Conservation (phyloP, 2,329 filamentous ascomycete genomes). For the Fragosphaeria purpurea region DNA sequence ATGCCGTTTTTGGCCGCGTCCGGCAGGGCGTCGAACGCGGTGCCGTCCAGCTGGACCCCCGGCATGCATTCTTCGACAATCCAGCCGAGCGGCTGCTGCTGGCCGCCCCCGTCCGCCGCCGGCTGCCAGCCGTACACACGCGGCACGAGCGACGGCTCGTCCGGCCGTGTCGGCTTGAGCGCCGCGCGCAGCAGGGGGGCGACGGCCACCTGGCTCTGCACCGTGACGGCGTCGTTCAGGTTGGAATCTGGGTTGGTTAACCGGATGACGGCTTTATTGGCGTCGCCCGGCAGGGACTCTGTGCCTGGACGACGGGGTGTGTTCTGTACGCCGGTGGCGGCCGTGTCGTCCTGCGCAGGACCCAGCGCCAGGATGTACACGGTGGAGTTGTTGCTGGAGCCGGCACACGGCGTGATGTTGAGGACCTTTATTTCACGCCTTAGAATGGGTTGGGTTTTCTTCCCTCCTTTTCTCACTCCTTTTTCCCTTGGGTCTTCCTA, state of each 20-base stretch:
- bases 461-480: too few species aligned
- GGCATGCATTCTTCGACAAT: slow-evolving; percentile 24
- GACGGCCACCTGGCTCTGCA: slow-evolving; percentile 25
- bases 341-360: neutral
- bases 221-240: slow-evolving; percentile 17
- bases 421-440: too few species aligned
- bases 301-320: neutral
- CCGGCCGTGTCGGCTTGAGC: slow-evolving; percentile 8
- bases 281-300: slow-evolving; percentile 15
- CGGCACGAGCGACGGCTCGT: slow-evolving; percentile 11
- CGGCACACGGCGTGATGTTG: neutral
- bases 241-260: slow-evolving; percentile 23
- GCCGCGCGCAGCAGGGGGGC: slow-evolving; percentile 20
- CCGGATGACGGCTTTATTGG: slow-evolving; percentile 21
- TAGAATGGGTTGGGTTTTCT: too few species aligned
- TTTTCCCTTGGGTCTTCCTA: too few species aligned
- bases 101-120: neutral
- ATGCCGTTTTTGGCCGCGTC: slow-evolving; percentile 17
- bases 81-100: slow-evolving; percentile 2
- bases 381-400: neutral
- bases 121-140: slow-evolving; percentile 19
- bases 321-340: too few species aligned
- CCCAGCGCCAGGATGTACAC: neutral
- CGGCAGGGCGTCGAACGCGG: slow-evolving; percentile 16
- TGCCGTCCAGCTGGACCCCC: slow-evolving; percentile 14